Conservation (phyloP, 2,329 filamentous ascomycete species). For the Alternaria viburni region DNA sequence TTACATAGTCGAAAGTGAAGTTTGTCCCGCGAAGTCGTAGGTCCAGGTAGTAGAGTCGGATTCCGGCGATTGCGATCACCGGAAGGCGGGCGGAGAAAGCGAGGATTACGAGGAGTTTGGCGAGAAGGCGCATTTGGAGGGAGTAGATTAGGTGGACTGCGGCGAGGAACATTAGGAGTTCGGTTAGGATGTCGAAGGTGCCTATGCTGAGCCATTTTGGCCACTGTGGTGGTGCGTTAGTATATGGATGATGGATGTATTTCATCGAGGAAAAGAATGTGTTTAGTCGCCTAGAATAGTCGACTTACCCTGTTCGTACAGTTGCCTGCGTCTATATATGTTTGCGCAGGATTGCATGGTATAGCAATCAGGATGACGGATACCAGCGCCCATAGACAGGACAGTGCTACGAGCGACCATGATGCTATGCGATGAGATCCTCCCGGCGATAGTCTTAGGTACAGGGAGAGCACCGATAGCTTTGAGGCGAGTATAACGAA, state of each 20-base stretch:
- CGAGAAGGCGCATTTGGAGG: constrained; percentile 34
- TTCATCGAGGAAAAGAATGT: background rate
- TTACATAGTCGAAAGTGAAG: constrained; percentile 34
- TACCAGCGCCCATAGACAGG: constrained; percentile 29
- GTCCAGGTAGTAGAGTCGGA: constrained; percentile 36
- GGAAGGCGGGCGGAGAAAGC: constrained; percentile 41
- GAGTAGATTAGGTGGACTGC: constrained; percentile 33
- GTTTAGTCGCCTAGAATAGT: background rate
- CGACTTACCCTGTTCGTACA: constrained; percentile 33
- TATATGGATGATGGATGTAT: background rate
- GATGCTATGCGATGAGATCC: constrained; percentile 27
- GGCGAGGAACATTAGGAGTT: constrained; percentile 36
- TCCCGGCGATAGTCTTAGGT: constrained; percentile 36
- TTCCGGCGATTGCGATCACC: constrained; percentile 31
- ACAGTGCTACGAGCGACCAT: constrained; percentile 25
- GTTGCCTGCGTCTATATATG: constrained; percentile 16
- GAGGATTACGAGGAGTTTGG: constrained; percentile 35
- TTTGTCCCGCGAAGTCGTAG: constrained; percentile 19
- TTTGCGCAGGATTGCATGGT: constrained; percentile 32
- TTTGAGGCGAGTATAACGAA: constrained; percentile 39
- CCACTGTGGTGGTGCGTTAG: constrained; percentile 23
- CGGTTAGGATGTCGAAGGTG: constrained; percentile 35
- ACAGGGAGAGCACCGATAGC: constrained; percentile 34
- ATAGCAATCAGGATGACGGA: constrained; percentile 34
- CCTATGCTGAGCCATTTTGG: constrained; percentile 39